A percentile compares a stretch with the other conserved stretches of the same genome.
Conservation (phyloP, 192 early-diverging fungal genomes). For the Gamsiella multidivaricata region DNA sequence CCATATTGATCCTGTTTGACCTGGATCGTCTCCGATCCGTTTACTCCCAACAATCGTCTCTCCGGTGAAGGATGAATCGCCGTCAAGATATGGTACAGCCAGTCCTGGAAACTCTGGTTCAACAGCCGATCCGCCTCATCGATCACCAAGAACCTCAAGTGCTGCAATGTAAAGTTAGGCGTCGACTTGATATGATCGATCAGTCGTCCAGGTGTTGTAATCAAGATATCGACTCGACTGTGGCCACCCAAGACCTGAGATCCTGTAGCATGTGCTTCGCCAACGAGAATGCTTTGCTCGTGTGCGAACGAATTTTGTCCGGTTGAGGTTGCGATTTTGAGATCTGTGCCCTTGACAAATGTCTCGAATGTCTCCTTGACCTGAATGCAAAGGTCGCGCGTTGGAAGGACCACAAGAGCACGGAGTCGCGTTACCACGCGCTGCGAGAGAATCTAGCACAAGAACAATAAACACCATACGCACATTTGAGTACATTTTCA, state of each 20-base stretch:
- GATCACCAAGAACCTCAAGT: conserved; percentile 91
- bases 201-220: conserved; percentile 95
- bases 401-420: conserved; percentile 92
- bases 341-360: conserved; percentile 78
- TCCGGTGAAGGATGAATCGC: conserved; percentile 59
- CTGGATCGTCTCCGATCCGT: conserved; percentile 27
- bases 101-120: conserved; percentile 92
- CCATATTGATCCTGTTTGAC: conserved; percentile 32
- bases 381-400: conserved; percentile 90
- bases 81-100: conserved; percentile 81
- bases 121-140: conserved; percentile 97
- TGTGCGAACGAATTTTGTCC: conserved; percentile 82
- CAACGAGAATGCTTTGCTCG: conserved; percentile 71
- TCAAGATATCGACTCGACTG: conserved; percentile 86
- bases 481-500: background rate
- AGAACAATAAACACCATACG: background rate
- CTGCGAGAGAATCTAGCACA: conserved; percentile 67
- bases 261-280: conserved; percentile 19
- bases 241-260: conserved; percentile 63
- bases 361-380: conserved; percentile 88
- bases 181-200: conserved; percentile 91
- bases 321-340: conserved; percentile 79
- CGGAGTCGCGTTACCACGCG: conserved; percentile 85
- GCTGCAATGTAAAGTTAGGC: conserved; percentile 88
- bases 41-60: conserved; percentile 14